Evolutionary conservation across 2,329 filamentous ascomycete genomes (phyloP).

Genomic region (Sphaerulina musiva): DNA sequence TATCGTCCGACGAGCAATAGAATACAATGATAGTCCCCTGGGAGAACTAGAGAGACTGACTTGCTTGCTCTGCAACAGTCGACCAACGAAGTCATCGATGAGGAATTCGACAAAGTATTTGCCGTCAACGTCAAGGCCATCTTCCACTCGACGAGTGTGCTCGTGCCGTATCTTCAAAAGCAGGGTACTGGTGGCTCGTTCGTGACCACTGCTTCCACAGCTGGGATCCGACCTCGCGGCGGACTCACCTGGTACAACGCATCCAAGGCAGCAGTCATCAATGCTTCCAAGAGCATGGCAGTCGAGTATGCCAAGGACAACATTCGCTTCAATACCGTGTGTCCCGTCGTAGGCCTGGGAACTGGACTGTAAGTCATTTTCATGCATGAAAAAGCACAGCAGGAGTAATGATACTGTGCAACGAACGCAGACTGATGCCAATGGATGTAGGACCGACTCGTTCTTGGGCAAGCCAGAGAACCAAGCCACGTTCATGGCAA

Average conservation of each 20-base stretch:
- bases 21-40: too few species aligned
- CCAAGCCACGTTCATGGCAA: slow-evolving; percentile 49
- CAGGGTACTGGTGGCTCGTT: slow-evolving; percentile 54
- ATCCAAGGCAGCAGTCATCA: slow-evolving; percentile 56
- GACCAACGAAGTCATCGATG: slow-evolving; percentile 57
- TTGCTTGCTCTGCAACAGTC: slow-evolving; percentile 32
- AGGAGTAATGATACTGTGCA: not conserved
- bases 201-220: slow-evolving; percentile 61
- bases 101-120: slow-evolving; percentile 61
- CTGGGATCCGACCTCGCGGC: slow-evolving; percentile 55
- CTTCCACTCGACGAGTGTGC: slow-evolving; percentile 54
- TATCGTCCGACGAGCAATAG: not conserved
- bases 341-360: slow-evolving; percentile 35
- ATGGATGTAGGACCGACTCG: slow-evolving; percentile 22
- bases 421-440: not conserved
- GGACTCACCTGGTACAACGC: slow-evolving; percentile 65
- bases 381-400: too few species aligned
- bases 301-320: slow-evolving; percentile 66
- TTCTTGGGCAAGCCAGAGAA: slow-evolving; percentile 59
- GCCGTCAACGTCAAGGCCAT: slow-evolving; percentile 64
- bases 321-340: slow-evolving; percentile 67
- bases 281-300: slow-evolving; percentile 60
- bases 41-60: not conserved
- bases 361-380: slow-evolving; percentile 30
- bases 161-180: slow-evolving; percentile 56